These are phyloP conservation scores for Crinitomyces ghanaensis DNA, from an alignment of 805 yeast genomes.

Conservation along the genomic window DNA sequence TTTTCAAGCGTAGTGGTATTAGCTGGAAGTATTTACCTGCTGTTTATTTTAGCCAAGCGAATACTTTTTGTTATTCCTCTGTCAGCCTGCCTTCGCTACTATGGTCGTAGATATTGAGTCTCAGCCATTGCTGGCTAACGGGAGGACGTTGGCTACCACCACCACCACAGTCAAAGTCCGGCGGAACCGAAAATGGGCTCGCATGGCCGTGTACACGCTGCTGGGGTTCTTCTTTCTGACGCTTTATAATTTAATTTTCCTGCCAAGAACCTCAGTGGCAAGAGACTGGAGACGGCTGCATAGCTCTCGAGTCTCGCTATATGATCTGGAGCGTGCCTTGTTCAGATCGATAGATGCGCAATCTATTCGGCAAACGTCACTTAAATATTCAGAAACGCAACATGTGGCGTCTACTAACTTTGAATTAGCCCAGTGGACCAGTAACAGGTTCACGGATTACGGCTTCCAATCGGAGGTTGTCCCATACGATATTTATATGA, in stretches of 20 bases:
- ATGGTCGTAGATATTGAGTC: too few species aligned
- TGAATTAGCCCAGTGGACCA: constrained; percentile 43
- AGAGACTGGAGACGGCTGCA: constrained; percentile 72
- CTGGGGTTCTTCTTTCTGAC: constrained; percentile 42
- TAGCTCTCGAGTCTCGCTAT: constrained; percentile 49
- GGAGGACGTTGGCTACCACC: constrained; percentile 2
- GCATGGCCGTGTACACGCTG: constrained; percentile 9
- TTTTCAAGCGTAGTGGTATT: too few species aligned
- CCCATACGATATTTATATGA: constrained; percentile 48
- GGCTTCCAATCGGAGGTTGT: constrained; percentile 47
- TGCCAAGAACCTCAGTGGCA: constrained; percentile 75
- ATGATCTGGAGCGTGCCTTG: constrained; percentile 58
- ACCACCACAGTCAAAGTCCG: constrained; percentile 6
- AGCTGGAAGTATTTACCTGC: too few species aligned
- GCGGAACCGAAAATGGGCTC: constrained; percentile 1
- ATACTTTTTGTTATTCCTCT: too few species aligned
- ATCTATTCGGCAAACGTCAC: constrained; percentile 39
- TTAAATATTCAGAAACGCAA: constrained; percentile 39
- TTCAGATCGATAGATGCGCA: constrained; percentile 31
- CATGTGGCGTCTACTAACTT: constrained; percentile 41
- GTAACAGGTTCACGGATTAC: constrained; percentile 43
- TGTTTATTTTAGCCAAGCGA: too few species aligned
- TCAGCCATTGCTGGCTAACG: too few species aligned
- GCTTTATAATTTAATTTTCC: constrained; percentile 54
- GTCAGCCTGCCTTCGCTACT: too few species aligned